Evolutionary conservation across 192 early-diverging fungal species (phyloP).

Genomic region (Entomortierella beljakovae): DNA sequence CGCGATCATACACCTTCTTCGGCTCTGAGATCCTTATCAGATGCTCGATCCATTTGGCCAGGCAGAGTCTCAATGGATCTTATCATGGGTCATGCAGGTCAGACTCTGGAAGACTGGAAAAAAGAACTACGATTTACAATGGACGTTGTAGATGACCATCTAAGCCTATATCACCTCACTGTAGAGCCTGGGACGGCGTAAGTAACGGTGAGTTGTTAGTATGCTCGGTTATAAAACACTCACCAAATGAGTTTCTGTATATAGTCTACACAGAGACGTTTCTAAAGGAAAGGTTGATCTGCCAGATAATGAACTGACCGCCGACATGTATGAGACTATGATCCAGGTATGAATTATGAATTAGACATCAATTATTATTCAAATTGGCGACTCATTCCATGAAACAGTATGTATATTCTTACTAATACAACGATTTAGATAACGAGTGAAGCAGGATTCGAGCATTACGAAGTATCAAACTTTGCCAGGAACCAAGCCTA

Average conservation of each 20-base stretch:
- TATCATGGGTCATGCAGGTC: constrained; percentile 63
- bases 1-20: constrained; percentile 60
- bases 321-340: constrained; percentile 66
- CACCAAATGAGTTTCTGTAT: background rate
- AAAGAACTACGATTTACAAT: constrained; percentile 58
- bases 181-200: constrained; percentile 65
- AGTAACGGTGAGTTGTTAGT: background rate
- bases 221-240: no score
- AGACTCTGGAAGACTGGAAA: constrained; percentile 57
- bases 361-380: no score
- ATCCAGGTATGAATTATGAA: constrained; percentile 57
- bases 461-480: constrained; percentile 70
- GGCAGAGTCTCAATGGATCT: constrained; percentile 62
- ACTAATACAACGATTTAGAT: constrained; percentile 15
- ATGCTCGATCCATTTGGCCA: constrained; percentile 57
- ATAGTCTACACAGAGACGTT: constrained; percentile 55
- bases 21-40: constrained; percentile 53
- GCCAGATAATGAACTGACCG: constrained; percentile 51
- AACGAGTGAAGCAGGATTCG: constrained; percentile 52
- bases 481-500: constrained; percentile 53
- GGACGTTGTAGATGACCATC: constrained; percentile 60
- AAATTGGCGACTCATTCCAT: no score
- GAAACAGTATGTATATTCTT: background rate
- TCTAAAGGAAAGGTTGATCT: constrained; percentile 37
- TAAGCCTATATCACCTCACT: constrained; percentile 67